Percentiles rank a stretch among this genome's conserved stretches.
These are phyloP conservation scores for Puccinia triticina DNA, from an alignment of 1,284 basidiomycete species.

Conservation along the genomic window DNA sequence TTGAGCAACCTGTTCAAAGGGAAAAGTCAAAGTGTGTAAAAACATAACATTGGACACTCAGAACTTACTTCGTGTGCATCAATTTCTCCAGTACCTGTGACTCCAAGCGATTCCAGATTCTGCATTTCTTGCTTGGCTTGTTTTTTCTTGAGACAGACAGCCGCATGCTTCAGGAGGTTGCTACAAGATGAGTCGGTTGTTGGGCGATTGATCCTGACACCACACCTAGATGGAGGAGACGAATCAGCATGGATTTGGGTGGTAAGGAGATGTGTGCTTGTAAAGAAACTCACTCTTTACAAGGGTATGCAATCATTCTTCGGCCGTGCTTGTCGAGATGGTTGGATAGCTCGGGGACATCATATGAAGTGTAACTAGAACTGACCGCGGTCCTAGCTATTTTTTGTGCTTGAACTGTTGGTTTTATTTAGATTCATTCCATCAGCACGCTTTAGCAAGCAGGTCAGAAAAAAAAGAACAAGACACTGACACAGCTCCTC, in stretches of 20 bases:
- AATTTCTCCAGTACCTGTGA: neutral
- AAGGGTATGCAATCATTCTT: slow-evolving; percentile 22
- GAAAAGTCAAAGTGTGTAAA: neutral
- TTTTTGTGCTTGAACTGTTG: no score
- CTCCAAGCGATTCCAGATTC: neutral
- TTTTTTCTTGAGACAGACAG: slow-evolving; percentile 18
- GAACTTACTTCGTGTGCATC: neutral
- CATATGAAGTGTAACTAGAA: slow-evolving; percentile 19
- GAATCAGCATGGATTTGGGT: no score
- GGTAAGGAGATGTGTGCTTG: no score
- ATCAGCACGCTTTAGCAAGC: no score
- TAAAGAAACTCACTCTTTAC: slow-evolving; percentile 29
- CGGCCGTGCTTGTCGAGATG: slow-evolving; percentile 16
- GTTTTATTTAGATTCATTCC: no score
- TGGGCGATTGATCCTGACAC: neutral
- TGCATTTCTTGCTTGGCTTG: neutral
- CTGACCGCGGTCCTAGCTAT: neutral
- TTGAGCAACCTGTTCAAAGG: slow-evolving; percentile 4
- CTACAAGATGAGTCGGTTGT: neutral
- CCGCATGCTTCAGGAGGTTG: no score
- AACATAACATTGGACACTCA: neutral
- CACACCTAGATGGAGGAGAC: no score
- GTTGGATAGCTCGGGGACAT: slow-evolving; percentile 5
- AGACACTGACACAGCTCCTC: no score
- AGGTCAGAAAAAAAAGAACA: no score